Percentiles rank a stretch among this genome's conserved stretches.
These are phyloP conservation scores for Byssothecium circinans DNA, from an alignment of 2,329 filamentous ascomycete genomes.

Conservation along the genomic window DNA sequence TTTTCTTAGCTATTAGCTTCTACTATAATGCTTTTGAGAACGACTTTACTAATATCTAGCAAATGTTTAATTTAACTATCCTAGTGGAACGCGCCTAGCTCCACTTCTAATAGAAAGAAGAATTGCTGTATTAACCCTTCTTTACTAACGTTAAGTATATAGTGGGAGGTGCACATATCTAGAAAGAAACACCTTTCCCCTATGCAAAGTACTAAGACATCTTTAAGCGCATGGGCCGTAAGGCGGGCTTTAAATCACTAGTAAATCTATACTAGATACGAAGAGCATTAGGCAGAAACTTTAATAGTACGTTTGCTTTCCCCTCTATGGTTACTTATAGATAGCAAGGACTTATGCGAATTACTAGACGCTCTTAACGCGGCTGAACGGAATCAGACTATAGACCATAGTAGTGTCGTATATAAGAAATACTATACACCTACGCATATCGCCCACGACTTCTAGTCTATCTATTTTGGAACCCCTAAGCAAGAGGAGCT, in stretches of 20 bases:
- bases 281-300: conserved; percentile 3
- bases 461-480: conserved; percentile 20
- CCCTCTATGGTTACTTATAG: neutral
- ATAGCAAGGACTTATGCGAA: too few relatives aligned
- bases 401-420: conserved; percentile 14
- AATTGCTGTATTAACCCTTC: conserved; percentile 10
- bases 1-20: conserved; percentile 4
- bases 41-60: conserved; percentile 8
- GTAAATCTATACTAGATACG: conserved; percentile 8
- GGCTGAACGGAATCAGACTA: conserved; percentile 16
- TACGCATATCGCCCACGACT: conserved; percentile 18
- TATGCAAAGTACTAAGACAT: conserved; percentile 5
- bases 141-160: neutral
- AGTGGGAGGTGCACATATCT: neutral
- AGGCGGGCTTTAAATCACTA: conserved; percentile 4
- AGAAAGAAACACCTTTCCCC: neutral
- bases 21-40: conserved; percentile 6
- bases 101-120: conserved; percentile 6
- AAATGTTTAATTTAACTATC: conserved; percentile 10
- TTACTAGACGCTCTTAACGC: neutral
- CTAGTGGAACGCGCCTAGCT: conserved; percentile 6
- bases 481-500: conserved; percentile 17
- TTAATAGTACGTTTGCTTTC: conserved; percentile 3
- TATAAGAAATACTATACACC: conserved; percentile 21
- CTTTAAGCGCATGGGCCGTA: conserved; percentile 6